These are phyloP conservation scores for Yamadazyma diospyri DNA, from an alignment of 1,139 yeast species.

Conservation along the genomic window DNA sequence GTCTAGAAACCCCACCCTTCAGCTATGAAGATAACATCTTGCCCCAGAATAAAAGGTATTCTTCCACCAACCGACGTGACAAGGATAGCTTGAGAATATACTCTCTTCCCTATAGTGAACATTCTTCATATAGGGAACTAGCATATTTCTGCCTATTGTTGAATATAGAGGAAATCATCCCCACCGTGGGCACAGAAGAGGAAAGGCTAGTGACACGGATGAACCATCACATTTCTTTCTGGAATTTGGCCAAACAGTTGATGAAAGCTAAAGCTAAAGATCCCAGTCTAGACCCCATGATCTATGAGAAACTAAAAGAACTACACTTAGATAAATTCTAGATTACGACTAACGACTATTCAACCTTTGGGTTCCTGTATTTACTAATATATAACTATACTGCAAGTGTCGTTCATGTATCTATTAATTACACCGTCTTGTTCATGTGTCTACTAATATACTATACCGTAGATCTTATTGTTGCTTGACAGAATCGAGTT, in stretches of 20 bases:
- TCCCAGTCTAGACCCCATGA: constrained; percentile 11
- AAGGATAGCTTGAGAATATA: constrained; percentile 40
- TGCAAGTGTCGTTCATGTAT: too few species aligned
- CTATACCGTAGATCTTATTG: background rate
- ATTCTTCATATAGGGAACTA: constrained; percentile 82
- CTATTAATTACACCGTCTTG: too few species aligned
- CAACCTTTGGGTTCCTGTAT: too few species aligned
- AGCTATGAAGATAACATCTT: constrained; percentile 28
- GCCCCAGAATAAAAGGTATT: constrained; percentile 24
- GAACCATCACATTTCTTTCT: constrained; percentile 44
- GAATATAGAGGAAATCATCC: constrained; percentile 53
- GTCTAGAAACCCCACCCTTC: constrained; percentile 20
- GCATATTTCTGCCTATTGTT: constrained; percentile 57
- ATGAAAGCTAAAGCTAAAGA: constrained; percentile 12
- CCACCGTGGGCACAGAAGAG: constrained; percentile 69
- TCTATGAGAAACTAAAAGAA: constrained; percentile 13
- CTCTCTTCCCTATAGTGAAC: constrained; percentile 87
- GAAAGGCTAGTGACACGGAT: constrained; percentile 33
- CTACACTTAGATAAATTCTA: constrained; percentile 19
- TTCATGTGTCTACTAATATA: too few species aligned
- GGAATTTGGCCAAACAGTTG: constrained; percentile 31
- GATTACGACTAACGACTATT: too few species aligned
- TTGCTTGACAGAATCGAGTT: constrained; percentile 11
- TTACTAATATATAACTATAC: too few species aligned
- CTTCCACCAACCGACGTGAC: constrained; percentile 22